Conservation (phyloP, 345 rosid genomes). For the Eucalyptus cloeziana region DNA sequence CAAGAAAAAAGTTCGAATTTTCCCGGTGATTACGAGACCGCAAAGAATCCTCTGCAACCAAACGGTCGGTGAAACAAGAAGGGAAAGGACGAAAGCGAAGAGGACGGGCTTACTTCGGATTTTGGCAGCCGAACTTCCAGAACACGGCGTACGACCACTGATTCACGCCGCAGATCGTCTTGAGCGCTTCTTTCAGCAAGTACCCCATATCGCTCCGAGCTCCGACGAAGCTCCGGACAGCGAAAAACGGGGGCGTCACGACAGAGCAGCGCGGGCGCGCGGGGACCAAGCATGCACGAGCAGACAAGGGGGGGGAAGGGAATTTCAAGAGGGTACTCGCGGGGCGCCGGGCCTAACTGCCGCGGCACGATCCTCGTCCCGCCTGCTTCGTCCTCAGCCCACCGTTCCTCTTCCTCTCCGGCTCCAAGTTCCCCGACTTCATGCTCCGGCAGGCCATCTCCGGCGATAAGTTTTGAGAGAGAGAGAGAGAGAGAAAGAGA, state of each 20-base stretch:
- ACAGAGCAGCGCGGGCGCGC: background rate
- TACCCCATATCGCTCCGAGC: slow-evolving; percentile 40
- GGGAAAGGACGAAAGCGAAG: background rate
- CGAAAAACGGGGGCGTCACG: background rate
- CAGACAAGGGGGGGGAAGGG: background rate
- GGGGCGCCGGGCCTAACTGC: slow-evolving; percentile 17
- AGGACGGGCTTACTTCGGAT: slow-evolving; percentile 43
- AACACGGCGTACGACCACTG: slow-evolving; percentile 92
- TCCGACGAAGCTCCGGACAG: background rate
- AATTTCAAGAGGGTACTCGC: background rate
- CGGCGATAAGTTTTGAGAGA: background rate
- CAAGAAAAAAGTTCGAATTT: background rate
- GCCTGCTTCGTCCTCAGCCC: slow-evolving; percentile 42
- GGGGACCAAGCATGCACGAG: background rate
- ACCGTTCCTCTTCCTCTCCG: slow-evolving; percentile 39
- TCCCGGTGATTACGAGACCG: background rate
- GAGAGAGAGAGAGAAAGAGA: background rate
- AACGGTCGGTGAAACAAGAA: background rate
- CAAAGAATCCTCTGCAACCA: background rate
- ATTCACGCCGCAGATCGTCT: slow-evolving; percentile 54
- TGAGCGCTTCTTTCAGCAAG: slow-evolving; percentile 68
- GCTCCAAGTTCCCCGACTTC: slow-evolving; percentile 26
- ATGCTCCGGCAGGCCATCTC: slow-evolving; percentile 23
- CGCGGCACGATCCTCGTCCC: slow-evolving; percentile 45
- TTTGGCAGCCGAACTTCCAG: slow-evolving; percentile 95